Evolutionary conservation across 768 basidiomycete genomes (phyloP).

Genomic region (Baorangia bicolor): DNA sequence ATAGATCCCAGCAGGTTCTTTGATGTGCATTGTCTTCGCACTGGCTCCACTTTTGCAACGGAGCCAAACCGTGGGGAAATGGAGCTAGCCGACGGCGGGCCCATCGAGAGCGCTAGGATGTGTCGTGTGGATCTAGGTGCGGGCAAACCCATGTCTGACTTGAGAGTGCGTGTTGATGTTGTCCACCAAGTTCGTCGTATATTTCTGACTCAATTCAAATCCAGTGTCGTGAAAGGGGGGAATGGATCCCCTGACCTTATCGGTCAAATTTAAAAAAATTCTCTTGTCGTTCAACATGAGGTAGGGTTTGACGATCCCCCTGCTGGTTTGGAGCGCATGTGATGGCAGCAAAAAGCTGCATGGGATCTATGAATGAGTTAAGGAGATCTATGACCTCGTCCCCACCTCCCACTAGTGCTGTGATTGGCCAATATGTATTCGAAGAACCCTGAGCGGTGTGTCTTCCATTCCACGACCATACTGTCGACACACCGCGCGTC

Average conservation of each 20-base stretch:
- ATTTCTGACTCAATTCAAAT: not conserved
- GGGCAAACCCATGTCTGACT: not conserved
- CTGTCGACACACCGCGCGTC: not conserved
- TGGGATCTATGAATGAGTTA: not conserved
- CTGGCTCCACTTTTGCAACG: not conserved
- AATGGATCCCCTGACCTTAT: constrained; percentile 1
- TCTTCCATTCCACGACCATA: constrained; percentile 3
- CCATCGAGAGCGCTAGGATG: not conserved
- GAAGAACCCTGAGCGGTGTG: not conserved
- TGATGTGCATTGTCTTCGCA: not conserved
- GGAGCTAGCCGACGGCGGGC: not conserved
- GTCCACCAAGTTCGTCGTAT: not conserved
- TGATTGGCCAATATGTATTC: not conserved
- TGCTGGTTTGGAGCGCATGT: not conserved
- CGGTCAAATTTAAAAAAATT: not conserved
- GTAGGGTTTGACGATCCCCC: not conserved
- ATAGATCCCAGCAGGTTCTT: not conserved
- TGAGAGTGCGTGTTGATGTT: constrained; percentile 10
- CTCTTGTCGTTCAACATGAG: not conserved
- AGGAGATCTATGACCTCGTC: not conserved
- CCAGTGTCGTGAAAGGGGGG: not conserved
- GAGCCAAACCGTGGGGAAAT: not conserved
- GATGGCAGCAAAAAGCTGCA: not conserved
- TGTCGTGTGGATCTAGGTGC: not conserved
- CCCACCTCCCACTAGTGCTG: not conserved